phyloP scores from a whole-genome alignment of 163 green algal species.

The Prototheca cutis region DNA sequence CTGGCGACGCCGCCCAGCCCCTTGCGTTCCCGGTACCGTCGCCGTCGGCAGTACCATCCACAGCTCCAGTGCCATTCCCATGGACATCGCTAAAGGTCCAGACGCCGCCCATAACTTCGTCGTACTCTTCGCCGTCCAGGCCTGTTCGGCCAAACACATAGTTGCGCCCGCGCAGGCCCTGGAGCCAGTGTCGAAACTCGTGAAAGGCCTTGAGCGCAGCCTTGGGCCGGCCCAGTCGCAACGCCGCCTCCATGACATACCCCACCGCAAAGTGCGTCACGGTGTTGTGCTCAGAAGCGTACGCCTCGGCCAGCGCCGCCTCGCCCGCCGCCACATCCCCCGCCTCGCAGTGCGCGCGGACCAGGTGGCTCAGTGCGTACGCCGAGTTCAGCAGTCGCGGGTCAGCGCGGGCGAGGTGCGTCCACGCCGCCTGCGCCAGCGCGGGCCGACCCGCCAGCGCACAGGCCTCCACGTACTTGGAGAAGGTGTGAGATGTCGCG shows the following conservation, averaged over 20 bases:
- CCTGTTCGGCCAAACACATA: no score
- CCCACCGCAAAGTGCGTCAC: neutral
- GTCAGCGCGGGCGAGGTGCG: slow-evolving; percentile 2
- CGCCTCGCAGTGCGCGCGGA: neutral
- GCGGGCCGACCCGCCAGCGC: slow-evolving; percentile 5
- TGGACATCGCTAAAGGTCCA: no score
- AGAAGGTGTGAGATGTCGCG: slow-evolving; percentile 20
- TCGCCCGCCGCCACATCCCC: neutral
- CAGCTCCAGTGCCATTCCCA: no score
- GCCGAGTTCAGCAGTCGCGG: neutral
- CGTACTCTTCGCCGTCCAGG: no score
- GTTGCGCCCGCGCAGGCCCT: neutral
- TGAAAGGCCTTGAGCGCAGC: slow-evolving; percentile 6
- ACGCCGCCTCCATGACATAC: neutral
- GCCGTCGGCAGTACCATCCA: no score
- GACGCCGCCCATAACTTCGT: no score
- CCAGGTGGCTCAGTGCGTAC: neutral
- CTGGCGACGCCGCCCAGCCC: no score
- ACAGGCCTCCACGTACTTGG: slow-evolving; percentile 21
- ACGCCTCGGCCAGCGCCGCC: slow-evolving; percentile 13
- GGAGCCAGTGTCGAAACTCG: slow-evolving; percentile 2
- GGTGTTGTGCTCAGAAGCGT: neutral
- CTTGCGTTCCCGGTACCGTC: no score
- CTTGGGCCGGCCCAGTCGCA: slow-evolving; percentile 3
- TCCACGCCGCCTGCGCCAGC: slow-evolving; percentile 12